Percentiles rank a stretch among this genome's conserved stretches.
Evolutionary conservation across 2,329 filamentous ascomycete genomes (phyloP).

Genomic region (Gliomastix tumulicola): DNA sequence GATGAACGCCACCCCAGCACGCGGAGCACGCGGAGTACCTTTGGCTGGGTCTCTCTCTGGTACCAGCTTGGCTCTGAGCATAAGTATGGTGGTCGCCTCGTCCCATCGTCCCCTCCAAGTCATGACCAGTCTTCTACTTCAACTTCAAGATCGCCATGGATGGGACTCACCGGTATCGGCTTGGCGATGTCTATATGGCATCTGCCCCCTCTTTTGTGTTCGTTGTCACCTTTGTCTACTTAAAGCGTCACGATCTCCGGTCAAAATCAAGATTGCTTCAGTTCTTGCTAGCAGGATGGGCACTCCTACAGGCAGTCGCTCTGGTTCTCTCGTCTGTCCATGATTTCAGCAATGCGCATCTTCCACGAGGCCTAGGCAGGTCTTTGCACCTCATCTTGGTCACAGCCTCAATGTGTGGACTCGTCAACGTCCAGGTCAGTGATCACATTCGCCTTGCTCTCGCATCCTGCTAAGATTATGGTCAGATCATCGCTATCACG

Average conservation of each 20-base stretch:
- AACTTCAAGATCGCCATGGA: background rate
- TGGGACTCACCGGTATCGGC: background rate
- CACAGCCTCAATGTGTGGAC: background rate
- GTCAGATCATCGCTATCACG: background rate
- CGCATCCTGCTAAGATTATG: background rate
- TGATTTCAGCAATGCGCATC: background rate
- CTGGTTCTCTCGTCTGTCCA: background rate
- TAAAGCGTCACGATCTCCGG: background rate
- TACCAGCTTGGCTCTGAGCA: background rate
- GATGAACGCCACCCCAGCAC: no score
- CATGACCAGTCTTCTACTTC: background rate
- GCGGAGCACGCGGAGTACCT: background rate
- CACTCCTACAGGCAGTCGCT: background rate
- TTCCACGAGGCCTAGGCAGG: background rate
- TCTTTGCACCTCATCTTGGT: background rate
- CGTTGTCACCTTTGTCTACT: background rate
- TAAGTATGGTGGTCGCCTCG: background rate
- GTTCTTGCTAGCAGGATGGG: background rate
- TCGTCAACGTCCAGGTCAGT: background rate
- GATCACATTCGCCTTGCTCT: background rate
- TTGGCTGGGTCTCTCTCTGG: background rate
- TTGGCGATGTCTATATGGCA: background rate
- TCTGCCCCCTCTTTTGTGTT: background rate
- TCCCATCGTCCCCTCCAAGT: background rate
- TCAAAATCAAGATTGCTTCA: background rate